Conservation (phyloP, 805 yeast genomes). For the Suhomyces prunicola region DNA sequence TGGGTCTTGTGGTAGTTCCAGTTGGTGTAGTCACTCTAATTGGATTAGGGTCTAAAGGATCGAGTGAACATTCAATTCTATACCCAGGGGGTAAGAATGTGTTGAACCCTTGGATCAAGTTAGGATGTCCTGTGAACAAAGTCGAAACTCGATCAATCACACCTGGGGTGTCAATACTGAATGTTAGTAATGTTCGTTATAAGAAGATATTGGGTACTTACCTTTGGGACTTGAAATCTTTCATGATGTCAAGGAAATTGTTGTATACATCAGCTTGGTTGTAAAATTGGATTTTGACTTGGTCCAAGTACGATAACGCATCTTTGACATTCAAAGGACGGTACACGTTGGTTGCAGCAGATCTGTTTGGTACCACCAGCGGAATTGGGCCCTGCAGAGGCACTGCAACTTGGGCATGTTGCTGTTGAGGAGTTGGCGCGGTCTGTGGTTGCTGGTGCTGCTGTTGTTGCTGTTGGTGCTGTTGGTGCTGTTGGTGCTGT, state of each 20-base stretch:
- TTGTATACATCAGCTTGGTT: conserved; percentile 94
- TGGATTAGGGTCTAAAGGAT: conserved; percentile 87
- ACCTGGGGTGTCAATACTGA: conserved; percentile 91
- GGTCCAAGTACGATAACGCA: conserved; percentile 92
- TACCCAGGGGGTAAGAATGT: conserved; percentile 97
- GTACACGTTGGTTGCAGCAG: conserved; percentile 45
- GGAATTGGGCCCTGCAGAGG: conserved; percentile 14
- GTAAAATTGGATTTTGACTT: conserved; percentile 89
- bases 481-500: conserved; percentile 5
- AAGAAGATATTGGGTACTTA: conserved; percentile 24
- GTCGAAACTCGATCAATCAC: conserved; percentile 94
- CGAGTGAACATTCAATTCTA: conserved; percentile 83
- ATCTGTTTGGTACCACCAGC: conserved; percentile 40
- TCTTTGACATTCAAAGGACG: conserved; percentile 93
- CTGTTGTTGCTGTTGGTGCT: conserved; percentile 10
- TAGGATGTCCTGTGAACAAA: conserved; percentile 88
- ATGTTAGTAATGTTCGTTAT: conserved; percentile 4
- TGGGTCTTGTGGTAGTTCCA: conserved; percentile 79
- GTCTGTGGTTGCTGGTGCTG: conserved; percentile 9
- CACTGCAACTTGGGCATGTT: conserved; percentile 6
- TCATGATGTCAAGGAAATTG: conserved; percentile 95
- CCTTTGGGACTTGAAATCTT: conserved; percentile 94
- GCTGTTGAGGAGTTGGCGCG: conserved; percentile 10
- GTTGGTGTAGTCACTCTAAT: conserved; percentile 93
- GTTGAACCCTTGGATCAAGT: conserved; percentile 93